Percentiles rank a stretch among this genome's conserved stretches.
phyloP scores from a whole-genome alignment of 345 rosid genomes.

The Clarkia xantiana region DNA sequence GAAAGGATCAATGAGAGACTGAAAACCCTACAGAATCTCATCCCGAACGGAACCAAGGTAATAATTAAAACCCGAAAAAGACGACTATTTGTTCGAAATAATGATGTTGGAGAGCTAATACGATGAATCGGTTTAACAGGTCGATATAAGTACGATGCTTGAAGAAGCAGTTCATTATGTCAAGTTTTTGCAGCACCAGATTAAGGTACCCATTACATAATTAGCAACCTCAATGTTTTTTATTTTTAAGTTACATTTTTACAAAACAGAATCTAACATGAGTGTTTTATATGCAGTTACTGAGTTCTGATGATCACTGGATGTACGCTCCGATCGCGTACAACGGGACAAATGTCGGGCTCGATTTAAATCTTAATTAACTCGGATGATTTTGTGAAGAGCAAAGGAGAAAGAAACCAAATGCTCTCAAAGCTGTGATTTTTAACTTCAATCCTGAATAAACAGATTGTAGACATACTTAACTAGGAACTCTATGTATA shows the following conservation, averaged over 20 bases:
- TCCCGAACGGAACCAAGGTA: constrained; percentile 91
- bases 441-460: constrained; percentile 29
- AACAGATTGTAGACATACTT: neutral
- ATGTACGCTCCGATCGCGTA: constrained; percentile 86
- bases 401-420: too few species aligned
- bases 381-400: constrained; percentile 4
- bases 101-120: neutral
- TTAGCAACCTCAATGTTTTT: neutral
- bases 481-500: too few species aligned
- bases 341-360: constrained; percentile 71
- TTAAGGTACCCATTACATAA: constrained; percentile 32
- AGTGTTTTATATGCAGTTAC: constrained; percentile 28
- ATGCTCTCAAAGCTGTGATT: too few species aligned
- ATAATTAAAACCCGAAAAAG: neutral
- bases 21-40: constrained; percentile 52
- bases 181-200: constrained; percentile 72
- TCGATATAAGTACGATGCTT: constrained; percentile 84
- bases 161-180: constrained; percentile 85
- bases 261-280: neutral
- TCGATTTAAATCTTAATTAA: constrained; percentile 26
- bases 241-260: neutral
- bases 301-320: constrained; percentile 85
- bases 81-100: neutral
- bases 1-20: constrained; percentile 74
- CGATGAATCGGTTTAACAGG: constrained; percentile 17